Base-by-base conservation (phyloP, 176 grass and related monocot species). In the Saccharum spontaneum region DNA sequence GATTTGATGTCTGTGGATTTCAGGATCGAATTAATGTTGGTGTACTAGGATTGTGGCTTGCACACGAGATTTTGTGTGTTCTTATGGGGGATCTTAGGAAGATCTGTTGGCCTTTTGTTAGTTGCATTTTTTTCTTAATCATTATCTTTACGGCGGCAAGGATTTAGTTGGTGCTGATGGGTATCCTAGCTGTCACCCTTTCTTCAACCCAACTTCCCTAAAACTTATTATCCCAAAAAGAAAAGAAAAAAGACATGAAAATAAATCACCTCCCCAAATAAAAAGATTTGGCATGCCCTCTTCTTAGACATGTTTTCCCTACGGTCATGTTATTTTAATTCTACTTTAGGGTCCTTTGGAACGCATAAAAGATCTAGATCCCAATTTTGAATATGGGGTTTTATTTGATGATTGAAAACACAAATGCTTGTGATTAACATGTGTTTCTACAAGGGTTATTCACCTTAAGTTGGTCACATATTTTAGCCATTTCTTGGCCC, bases 1-100 rank as follows among this genome's bases (percentile, higher is more conserved):
- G 84, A 90, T 90, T 87, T 79, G 80, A 90, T 75, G 84, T 62
- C 48, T 86, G 45, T 74, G 80, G 84, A 87, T 83, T 83, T 90
- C 61, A 78, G 84, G 80, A 90, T 87, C 80, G 48, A 62, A 75
- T 83, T 83, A 84, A 69, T 83, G 84, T 83, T 79, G 60, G 57
- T 34, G 75, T 87, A 90, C 80, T 79, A 79, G 68, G 84, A 82
- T 77, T 82, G 79, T 86, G 65, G 88, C 54, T 86, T 90, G 33
- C 79, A 71, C 44, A 79, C 61, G 48, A 79, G 79, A 87, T 83
- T 55, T 72, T 46, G 73, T 82, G 79, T 82, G 67, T 73, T 86
- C 54, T 82, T 31, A 52, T 4, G 20, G 24, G 88, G 63, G 65
- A 82, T 62, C 79, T 83, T 59, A 72, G 54, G 31, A 79, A 67